Evolutionary conservation across 1,284 basidiomycete genomes (phyloP).

Genomic region (Pseudozyma pruni): DNA sequence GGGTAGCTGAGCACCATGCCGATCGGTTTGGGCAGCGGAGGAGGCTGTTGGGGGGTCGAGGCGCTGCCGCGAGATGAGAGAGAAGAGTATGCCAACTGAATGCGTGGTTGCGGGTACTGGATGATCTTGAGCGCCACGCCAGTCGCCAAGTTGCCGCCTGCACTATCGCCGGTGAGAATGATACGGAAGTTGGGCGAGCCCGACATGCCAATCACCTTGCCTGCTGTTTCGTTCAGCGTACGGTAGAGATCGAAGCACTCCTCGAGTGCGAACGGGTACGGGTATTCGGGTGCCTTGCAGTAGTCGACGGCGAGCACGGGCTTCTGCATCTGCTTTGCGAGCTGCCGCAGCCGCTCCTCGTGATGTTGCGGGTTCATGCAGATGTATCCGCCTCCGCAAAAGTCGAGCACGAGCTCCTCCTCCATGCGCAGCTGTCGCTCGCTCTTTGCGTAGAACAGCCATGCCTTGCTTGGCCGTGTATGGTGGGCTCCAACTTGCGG

Average conservation of each 20-base stretch:
- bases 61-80: slow-evolving; percentile 6
- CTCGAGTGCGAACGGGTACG: slow-evolving; percentile 76
- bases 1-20: slow-evolving; percentile 81
- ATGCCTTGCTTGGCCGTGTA: slow-evolving; percentile 81
- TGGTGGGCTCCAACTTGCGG: slow-evolving; percentile 70
- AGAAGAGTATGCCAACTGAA: slow-evolving; percentile 52
- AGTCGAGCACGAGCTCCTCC: slow-evolving; percentile 72
- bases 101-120: slow-evolving; percentile 59
- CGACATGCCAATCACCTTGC: slow-evolving; percentile 81
- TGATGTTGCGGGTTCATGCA: slow-evolving; percentile 87
- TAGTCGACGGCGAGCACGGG: slow-evolving; percentile 90
- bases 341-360: slow-evolving; percentile 88
- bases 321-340: slow-evolving; percentile 82
- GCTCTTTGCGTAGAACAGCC: slow-evolving; percentile 83
- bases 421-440: slow-evolving; percentile 74
- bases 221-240: slow-evolving; percentile 81
- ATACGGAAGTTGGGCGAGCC: slow-evolving; percentile 50
- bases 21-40: slow-evolving; percentile 74
- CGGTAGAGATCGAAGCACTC: slow-evolving; percentile 91
- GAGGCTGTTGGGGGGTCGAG: slow-evolving; percentile 16
- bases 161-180: slow-evolving; percentile 59
- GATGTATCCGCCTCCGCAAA: slow-evolving; percentile 94
- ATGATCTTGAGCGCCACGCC: slow-evolving; percentile 58
- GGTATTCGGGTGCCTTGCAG: slow-evolving; percentile 86
- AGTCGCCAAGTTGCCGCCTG: slow-evolving; percentile 58